phyloP scores from a whole-genome alignment of 805 yeast species.

The Myxozyma geophila region DNA sequence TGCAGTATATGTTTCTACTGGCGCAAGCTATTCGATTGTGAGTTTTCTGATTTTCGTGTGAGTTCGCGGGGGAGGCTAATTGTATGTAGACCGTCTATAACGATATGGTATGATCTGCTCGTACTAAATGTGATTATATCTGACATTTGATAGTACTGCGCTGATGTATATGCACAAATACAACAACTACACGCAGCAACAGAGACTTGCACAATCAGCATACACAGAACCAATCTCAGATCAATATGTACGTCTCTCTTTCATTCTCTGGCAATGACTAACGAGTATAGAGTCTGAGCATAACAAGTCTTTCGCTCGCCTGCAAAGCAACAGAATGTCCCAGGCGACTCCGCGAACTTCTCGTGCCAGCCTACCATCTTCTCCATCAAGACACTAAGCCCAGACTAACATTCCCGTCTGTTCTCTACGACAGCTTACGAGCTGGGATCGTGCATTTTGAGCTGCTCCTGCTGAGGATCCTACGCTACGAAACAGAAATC shows the following conservation, averaged over 20 bases:
- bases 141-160: conserved; percentile 6
- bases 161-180: conserved; percentile 15
- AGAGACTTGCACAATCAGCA: neutral
- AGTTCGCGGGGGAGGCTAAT: too few relatives aligned
- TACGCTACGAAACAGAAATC: conserved; percentile 7
- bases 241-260: conserved; percentile 14
- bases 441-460: conserved; percentile 27
- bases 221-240: conserved; percentile 11
- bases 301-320: conserved; percentile 28
- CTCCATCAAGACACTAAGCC: conserved; percentile 9
- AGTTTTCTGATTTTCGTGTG: neutral
- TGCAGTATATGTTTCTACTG: conserved; percentile 4
- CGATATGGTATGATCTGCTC: conserved; percentile 8
- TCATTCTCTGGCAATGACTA: neutral
- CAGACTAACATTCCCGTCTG: conserved; percentile 22
- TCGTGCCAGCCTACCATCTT: conserved; percentile 29
- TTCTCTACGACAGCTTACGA: conserved; percentile 24
- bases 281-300: conserved; percentile 15
- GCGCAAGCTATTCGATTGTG: conserved; percentile 9
- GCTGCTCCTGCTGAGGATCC: conserved; percentile 24
- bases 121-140: neutral
- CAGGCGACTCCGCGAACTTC: conserved; percentile 30
- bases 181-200: neutral
- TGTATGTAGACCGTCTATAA: conserved; percentile 8
- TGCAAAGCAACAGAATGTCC: conserved; percentile 30